Evolutionary conservation across 148 eudicot genomes (phyloP), one percentile per base, ranked within the genome.

Genomic region (Vaccinium vitisidaea): DNA sequence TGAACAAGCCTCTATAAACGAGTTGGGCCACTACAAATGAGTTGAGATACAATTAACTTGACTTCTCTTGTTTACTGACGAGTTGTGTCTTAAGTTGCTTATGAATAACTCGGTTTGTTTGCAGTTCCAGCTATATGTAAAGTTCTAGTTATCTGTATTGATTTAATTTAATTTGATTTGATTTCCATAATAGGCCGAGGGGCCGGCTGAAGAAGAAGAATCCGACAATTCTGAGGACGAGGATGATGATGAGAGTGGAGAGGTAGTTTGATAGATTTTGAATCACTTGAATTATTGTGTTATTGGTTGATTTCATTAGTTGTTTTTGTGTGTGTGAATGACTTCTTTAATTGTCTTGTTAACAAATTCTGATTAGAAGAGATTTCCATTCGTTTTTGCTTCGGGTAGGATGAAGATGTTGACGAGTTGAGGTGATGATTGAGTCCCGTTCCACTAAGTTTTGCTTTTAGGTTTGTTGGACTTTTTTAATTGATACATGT

Each of bases 141-240:
- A 32, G 36, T 32, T 32, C 36, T 32, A 32, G 36, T 32, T 32
- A 32, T 32, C 36, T 32, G 36, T 32, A 32, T 32, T 32, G 36
- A 32, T 32, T 32, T 32, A 32, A 32, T 32, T 32, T 32, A 32
- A 32, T 32, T 56, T 14, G 84, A 21, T 55, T 30, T 4, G 11
- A 16, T 27, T 5, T 23, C 10, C 16, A 2, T 21, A 5, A 46
- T 88, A 88, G 90, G 88, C 88, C 14, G 88, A 85, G 78, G 87
- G 83, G n/a, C 75, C 83, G 3, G 84, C 71, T 59, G 90, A 88
- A 27, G 89, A 90, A 23, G 91, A 90, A 48, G 92, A 88, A 53
- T 90, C 92, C 39, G 91, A 89, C 83, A 89, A 89, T 80, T 89
- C 91, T 0, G 90, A 84, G 80, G 90, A 88, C 63, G 83, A 86